These are phyloP conservation scores for Fusarium miscanthi DNA, from an alignment of 2,329 filamentous ascomycete species.

Conservation along the genomic window DNA sequence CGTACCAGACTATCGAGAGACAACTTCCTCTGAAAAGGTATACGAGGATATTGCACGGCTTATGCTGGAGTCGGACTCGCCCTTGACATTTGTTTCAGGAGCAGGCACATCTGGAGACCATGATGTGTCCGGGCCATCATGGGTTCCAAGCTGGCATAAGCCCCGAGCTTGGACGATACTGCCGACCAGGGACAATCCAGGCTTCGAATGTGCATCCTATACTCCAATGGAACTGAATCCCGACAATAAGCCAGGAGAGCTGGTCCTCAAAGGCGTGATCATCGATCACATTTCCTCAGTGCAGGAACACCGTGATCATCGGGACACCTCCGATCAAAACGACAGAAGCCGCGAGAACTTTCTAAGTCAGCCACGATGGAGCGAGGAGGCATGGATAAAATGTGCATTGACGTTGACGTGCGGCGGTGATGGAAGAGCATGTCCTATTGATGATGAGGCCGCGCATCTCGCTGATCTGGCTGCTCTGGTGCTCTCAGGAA, in stretches of 20 bases:
- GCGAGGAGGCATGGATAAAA: fast-evolving
- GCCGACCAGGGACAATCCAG: fast-evolving
- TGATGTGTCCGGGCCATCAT: fast-evolving
- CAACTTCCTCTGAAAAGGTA: fast-evolving
- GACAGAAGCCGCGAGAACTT: fast-evolving
- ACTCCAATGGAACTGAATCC: fast-evolving
- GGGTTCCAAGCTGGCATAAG: not conserved
- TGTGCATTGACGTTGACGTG: not conserved
- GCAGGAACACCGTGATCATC: not conserved
- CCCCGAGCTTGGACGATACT: not conserved
- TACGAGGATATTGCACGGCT: fast-evolving
- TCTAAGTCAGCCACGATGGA: fast-evolving
- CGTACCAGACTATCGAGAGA: not conserved
- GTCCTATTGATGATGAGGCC: fast-evolving
- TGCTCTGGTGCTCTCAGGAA: fast-evolving
- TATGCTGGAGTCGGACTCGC: fast-evolving
- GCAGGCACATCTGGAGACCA: not conserved
- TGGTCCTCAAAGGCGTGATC: fast-evolving
- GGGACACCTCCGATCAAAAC: fast-evolving
- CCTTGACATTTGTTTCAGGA: not conserved
- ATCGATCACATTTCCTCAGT: fast-evolving
- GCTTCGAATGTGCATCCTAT: fast-evolving
- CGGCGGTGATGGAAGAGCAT: not conserved
- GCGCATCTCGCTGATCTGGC: fast-evolving
- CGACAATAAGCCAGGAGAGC: fast-evolving